A percentile compares a stretch with the other conserved stretches of the same genome.
phyloP scores from a whole-genome alignment of 805 yeast species.

The Starmerella cellae region DNA sequence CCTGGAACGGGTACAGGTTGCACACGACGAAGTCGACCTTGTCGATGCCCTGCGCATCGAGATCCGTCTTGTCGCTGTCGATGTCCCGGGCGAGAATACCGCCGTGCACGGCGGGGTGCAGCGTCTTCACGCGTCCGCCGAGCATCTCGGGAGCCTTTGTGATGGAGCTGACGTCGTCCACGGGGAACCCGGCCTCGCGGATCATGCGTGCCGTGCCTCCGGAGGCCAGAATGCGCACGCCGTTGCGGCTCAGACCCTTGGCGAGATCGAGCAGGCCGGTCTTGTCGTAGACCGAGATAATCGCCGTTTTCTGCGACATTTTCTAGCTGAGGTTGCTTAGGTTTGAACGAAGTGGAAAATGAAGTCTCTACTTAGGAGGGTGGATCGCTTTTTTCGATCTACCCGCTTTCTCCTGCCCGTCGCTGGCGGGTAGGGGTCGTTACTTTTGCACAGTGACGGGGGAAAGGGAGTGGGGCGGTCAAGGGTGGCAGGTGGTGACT shows the following conservation, averaged over 20 bases:
- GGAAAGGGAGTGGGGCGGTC: no score
- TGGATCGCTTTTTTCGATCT: no score
- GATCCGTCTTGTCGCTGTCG: constrained; percentile 80
- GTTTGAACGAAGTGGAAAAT: no score
- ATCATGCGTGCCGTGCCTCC: constrained; percentile 94
- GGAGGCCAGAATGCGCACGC: constrained; percentile 86
- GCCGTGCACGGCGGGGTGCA: constrained; percentile 98
- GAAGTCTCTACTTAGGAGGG: no score
- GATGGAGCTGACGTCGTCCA: constrained; percentile 85
- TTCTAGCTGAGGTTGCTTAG: no score
- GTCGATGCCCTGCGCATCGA: constrained; percentile 77
- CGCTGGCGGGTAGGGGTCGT: no score
- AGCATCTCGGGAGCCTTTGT: constrained; percentile 99
- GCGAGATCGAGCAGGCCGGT: constrained; percentile 93
- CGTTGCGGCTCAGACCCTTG: constrained; percentile 78
- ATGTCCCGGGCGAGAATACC: constrained; percentile 82
- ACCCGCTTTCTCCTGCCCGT: no score
- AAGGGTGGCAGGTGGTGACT: no score
- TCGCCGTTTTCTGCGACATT: constrained; percentile 55
- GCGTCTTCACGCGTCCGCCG: constrained; percentile 95
- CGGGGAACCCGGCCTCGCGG: constrained; percentile 96
- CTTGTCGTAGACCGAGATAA: constrained; percentile 91
- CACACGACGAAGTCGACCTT: constrained; percentile 96
- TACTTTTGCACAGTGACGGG: no score
- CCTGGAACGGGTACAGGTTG: constrained; percentile 95